A percentile compares a stretch with the other conserved stretches of the same genome.
These are phyloP conservation scores for Penicillium sp. DNA, from an alignment of 2,329 filamentous ascomycete genomes.

Conservation along the genomic window DNA sequence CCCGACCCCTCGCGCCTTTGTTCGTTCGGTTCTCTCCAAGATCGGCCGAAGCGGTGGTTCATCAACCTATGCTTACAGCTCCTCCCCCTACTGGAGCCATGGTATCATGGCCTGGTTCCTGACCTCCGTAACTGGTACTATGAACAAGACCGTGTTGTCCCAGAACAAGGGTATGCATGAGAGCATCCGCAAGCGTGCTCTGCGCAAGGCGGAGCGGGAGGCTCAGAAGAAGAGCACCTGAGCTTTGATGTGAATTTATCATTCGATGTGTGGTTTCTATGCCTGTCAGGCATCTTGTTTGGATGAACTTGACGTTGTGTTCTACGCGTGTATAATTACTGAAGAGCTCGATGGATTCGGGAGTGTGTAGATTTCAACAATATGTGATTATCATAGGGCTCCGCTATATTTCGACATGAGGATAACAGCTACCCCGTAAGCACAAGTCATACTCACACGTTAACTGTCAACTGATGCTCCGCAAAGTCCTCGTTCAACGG, in stretches of 20 bases:
- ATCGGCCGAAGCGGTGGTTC: conserved; percentile 72
- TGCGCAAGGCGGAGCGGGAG: conserved; percentile 80
- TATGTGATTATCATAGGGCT: neutral
- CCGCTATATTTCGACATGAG: no score
- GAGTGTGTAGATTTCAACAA: neutral
- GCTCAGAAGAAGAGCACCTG: conserved; percentile 50
- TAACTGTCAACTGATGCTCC: no score
- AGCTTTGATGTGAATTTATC: conserved; percentile 1
- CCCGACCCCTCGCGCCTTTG: conserved; percentile 76
- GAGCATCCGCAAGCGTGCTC: conserved; percentile 72
- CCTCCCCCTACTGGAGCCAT: conserved; percentile 91
- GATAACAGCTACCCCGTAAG: no score
- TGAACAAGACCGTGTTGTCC: conserved; percentile 53
- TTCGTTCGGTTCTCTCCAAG: conserved; percentile 70
- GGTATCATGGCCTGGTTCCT: conserved; percentile 81
- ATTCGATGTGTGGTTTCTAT: neutral
- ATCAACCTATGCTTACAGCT: conserved; percentile 73
- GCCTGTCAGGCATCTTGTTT: neutral
- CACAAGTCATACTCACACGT: no score
- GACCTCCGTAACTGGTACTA: conserved; percentile 55
- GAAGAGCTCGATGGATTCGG: conserved; percentile 1
- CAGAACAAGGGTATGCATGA: conserved; percentile 69
- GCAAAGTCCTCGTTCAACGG: no score
- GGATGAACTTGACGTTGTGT: neutral
- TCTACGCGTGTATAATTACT: neutral